Evolutionary conservation across 2,329 filamentous ascomycete species (phyloP), one percentile per base, ranked within the genome.

Genomic region (Ciborinia camelliae): DNA sequence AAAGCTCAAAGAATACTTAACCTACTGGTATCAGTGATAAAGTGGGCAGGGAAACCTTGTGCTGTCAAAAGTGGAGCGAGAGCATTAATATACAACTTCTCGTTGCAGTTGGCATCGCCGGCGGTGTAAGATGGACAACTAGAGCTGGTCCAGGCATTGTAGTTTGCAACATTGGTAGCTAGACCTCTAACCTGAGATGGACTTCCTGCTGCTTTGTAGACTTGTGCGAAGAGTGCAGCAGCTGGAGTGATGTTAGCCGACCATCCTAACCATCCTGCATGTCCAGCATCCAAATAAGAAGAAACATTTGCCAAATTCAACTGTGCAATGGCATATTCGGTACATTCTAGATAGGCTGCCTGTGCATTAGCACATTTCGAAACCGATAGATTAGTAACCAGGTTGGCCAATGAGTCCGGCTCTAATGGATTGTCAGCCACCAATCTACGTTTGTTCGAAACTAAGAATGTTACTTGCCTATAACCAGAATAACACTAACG

Each of bases 191-290:
- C 76, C 15, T 76, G 73, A 15, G 77, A 76, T 5, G 82, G 82
- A 3, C 75, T 78, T 1, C 77, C 77, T 23, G 81, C 81, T 39
- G 75, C 76, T 53, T 76, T 79, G 73, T 81, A 84, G 0, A 84
- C 73, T 30, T 76, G 52, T 3, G 76, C 80, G 71, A 79, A 84
- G 20, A 84, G 75, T 45, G 78, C 70, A 12, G 82, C 82, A 2
- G 81, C 80, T 7, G 82, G 82, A 7, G 70, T 68, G 53, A 85
- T 80, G 76, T 88, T 88, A 66, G 82, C 84, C 23, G 81, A 74
- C 85, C 85, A 88, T 71, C 85, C 85, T 51, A 88, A 79, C 86
- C 86, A 88, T 66, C 86, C 85, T 32, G 82, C 84, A 74, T 88
- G 85, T 65, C 84, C 85, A 10, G 84, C 85, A 69, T 88, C 86